Evolutionary conservation across 2,329 filamentous ascomycete genomes (phyloP), one percentile per base, ranked within the genome.

Genomic region (Epichloe glyceriae): DNA sequence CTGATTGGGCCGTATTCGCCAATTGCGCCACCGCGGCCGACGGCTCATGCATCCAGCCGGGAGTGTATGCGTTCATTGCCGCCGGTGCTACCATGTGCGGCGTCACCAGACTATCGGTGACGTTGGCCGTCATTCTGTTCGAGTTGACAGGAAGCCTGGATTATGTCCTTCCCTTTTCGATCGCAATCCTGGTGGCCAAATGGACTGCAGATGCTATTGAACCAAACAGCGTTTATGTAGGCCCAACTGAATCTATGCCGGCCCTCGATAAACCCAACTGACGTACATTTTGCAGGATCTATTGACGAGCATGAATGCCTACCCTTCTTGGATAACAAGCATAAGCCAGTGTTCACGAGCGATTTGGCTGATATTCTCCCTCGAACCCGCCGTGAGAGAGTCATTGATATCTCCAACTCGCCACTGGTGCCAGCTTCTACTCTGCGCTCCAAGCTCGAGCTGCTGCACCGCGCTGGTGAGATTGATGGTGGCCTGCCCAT

Each of bases 1-100:
- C 88, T 0, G 69, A 82, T 50, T 85, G 83, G 61, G 71, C 79
- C 14, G 68, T 96, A 6, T 96, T 91, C 71, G 79, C 82, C 19
- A 74, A 76, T 12, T 97, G 93, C 61, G 79, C 83, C 3, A 75
- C 79, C 6, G 74, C 78, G 49, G 79, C 81, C 39, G 82, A 86
- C 34, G 85, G 88, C 52, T 84, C 85, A 2, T 97, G 93, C 64
- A 88, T 98, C 46, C 90, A 94, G 46, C 93, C 93, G 1, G 93
- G 93, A n/a, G 88, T 97, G 0, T 98, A 98, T 64, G 93, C 89
- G 1, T 77, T 98, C 53, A 88, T 96, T 52, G 91, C 90, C 15
- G 93, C 93, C 42, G 93, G 93, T 15, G 89, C 93, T 2, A 96
- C 91, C 34, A 97, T 98, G 93, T 97, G 91, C 58, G 93, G 93